Percentiles rank a stretch among this genome's conserved stretches.
phyloP scores from a whole-genome alignment of 2,329 filamentous ascomycete genomes.

The Elsinoe necatrix region DNA sequence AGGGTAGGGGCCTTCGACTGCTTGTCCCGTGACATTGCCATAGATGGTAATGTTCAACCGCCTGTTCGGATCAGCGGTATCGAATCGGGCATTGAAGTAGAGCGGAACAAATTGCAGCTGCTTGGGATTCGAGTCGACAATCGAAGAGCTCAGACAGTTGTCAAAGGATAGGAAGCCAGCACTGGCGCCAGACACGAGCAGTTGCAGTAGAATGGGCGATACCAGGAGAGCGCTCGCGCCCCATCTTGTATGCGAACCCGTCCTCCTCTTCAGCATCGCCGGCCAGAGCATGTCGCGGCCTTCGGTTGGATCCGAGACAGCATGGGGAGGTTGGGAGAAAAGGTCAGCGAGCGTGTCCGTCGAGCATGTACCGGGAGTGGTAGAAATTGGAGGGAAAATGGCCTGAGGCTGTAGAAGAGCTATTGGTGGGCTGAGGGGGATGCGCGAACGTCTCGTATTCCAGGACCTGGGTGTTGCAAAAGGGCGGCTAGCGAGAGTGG shows the following conservation, averaged over 20 bases:
- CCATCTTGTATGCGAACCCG: conserved; percentile 6
- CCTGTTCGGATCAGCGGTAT: conserved; percentile 51
- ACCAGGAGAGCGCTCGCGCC: conserved; percentile 14
- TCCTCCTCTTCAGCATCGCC: conserved; percentile 13
- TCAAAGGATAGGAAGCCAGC: conserved; percentile 68
- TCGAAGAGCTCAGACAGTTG: conserved; percentile 64
- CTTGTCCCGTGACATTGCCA: conserved; percentile 79
- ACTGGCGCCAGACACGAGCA: conserved; percentile 39
- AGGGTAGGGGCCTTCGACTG: conserved; percentile 51
- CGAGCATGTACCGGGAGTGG: not conserved
- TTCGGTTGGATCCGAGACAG: conserved; percentile 1
- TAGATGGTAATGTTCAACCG: conserved; percentile 71
- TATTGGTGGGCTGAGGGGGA: conserved; percentile 5
- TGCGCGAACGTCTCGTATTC: conserved; percentile 11
- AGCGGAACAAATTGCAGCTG: conserved; percentile 73
- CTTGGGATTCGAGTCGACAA: conserved; percentile 48
- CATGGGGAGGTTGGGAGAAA: conserved; percentile 3
- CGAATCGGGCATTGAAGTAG: conserved; percentile 66
- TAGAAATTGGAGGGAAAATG: not conserved
- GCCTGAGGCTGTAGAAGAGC: not conserved
- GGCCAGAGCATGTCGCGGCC: conserved; percentile 14
- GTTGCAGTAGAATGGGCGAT: conserved; percentile 28
- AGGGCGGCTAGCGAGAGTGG: conserved; percentile 6
- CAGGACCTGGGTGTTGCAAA: not conserved
- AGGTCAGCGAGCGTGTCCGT: conserved; percentile 1